phyloP scores from a whole-genome alignment of 208 protist genomes.

The Trypanosoma platydactyli region DNA sequence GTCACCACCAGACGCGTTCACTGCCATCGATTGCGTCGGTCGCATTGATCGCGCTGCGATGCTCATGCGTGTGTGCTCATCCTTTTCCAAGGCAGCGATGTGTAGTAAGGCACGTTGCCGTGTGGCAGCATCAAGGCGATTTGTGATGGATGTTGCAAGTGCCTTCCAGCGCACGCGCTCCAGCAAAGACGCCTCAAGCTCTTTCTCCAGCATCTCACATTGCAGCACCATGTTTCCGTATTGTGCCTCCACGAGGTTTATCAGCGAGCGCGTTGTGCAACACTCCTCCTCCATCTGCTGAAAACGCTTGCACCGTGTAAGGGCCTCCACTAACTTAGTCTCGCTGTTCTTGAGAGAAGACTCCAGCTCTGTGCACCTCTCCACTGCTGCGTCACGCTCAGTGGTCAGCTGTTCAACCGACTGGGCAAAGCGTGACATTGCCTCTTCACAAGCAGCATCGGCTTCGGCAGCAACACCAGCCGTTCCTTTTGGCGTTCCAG shows the following conservation, averaged over 20 bases:
- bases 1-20: neutral
- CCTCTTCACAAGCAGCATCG: neutral
- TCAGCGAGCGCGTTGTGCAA: slow-evolving; percentile 21
- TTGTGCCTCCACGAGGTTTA: slow-evolving; percentile 29
- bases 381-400: slow-evolving; percentile 28
- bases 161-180: slow-evolving; percentile 47
- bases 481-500: neutral
- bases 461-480: neutral
- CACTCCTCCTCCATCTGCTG: slow-evolving; percentile 24
- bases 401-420: slow-evolving; percentile 17
- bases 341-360: slow-evolving; percentile 15
- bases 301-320: slow-evolving; percentile 3
- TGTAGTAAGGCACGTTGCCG: slow-evolving; percentile 16
- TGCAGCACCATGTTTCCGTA: slow-evolving; percentile 31
- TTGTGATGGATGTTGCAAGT: slow-evolving; percentile 35
- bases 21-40: neutral
- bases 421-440: neutral
- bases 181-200: slow-evolving; percentile 25
- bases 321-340: slow-evolving; percentile 11
- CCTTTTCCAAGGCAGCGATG: slow-evolving; percentile 12
- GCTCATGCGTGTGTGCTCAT: neutral
- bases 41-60: neutral
- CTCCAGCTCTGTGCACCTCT: slow-evolving; percentile 24
- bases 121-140: slow-evolving; percentile 22
- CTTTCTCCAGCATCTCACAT: slow-evolving; percentile 24